Percentiles rank a stretch among this genome's conserved stretches.
Evolutionary conservation across 305 asterid genomes (phyloP).

Genomic region (Rubia peregrina): DNA sequence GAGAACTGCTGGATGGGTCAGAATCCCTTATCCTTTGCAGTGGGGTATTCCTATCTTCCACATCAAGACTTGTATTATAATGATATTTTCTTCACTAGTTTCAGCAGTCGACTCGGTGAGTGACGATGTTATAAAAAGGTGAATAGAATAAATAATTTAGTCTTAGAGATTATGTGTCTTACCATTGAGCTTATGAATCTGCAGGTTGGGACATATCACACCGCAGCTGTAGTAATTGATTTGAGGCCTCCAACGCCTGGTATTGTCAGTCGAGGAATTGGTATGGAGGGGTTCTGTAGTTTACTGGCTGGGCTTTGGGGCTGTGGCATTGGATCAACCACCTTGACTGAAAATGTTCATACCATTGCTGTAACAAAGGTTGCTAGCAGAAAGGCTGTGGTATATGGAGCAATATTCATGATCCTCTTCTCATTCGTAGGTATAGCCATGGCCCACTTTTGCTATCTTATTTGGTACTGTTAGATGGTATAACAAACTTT

Average conservation of each 20-base stretch:
- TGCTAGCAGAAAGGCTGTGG: conserved; percentile 71
- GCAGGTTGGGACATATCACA: conserved; percentile 86
- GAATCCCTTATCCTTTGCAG: conserved; percentile 92
- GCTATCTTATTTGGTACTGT: not conserved
- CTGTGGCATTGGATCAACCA: conserved; percentile 84
- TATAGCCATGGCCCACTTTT: conserved; percentile 20
- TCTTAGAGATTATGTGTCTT: not conserved
- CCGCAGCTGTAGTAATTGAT: conserved; percentile 53
- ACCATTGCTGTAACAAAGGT: conserved; percentile 70
- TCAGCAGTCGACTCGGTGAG: conserved; percentile 91
- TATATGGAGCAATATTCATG: conserved; percentile 72
- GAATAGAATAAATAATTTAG: not conserved
- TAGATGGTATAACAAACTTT: not conserved
- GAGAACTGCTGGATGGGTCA: conserved; percentile 89
- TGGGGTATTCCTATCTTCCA: conserved; percentile 96
- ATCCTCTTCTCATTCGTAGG: conserved; percentile 83
- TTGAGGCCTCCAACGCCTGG: conserved; percentile 81
- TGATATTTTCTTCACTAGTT: conserved; percentile 70
- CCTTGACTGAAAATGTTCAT: conserved; percentile 82
- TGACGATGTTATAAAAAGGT: conserved; percentile 7
- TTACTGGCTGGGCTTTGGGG: conserved; percentile 97
- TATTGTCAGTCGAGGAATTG: conserved; percentile 87
- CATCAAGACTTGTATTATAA: conserved; percentile 70
- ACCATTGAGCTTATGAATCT: conserved; percentile 8
- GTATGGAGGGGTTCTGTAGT: conserved; percentile 92